These are phyloP conservation scores for Aspergillus sp. DNA, from an alignment of 2,329 filamentous ascomycete species.

Conservation along the genomic window DNA sequence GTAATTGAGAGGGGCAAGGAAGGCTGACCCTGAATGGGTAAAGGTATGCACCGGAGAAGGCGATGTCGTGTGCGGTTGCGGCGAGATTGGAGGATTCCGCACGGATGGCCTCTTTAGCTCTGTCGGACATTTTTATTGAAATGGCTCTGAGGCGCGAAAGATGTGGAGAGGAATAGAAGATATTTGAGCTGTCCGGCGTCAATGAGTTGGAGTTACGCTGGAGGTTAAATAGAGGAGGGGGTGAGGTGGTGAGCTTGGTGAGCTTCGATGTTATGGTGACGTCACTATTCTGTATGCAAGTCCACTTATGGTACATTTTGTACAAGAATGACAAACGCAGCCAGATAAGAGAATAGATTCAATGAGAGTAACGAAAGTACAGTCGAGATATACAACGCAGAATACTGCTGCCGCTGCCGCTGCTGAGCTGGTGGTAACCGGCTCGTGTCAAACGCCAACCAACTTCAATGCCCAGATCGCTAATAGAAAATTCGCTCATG, in stretches of 20 bases:
- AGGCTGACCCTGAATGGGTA: constrained; percentile 74
- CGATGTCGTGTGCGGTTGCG: constrained; percentile 68
- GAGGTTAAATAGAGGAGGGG: too few species aligned
- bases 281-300: neutral
- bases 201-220: neutral
- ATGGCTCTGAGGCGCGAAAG: neutral
- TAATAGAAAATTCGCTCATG: constrained; percentile 37
- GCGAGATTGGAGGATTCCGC: constrained; percentile 74
- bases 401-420: neutral
- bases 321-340: neutral
- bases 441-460: constrained; percentile 33
- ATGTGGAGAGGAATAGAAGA: neutral
- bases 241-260: too few species aligned
- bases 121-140: constrained; percentile 47
- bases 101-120: constrained; percentile 61
- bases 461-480: constrained; percentile 29
- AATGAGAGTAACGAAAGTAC: constrained; percentile 6
- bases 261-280: neutral
- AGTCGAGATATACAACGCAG: neutral
- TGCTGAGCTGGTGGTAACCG: neutral
- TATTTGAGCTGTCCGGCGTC: neutral
- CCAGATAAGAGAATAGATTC: constrained; percentile 3
- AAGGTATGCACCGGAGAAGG: constrained; percentile 76
- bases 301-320: neutral
- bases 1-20: neutral